Evolutionary conservation across 768 basidiomycete species (phyloP).

Genomic region (Russula virescens): DNA sequence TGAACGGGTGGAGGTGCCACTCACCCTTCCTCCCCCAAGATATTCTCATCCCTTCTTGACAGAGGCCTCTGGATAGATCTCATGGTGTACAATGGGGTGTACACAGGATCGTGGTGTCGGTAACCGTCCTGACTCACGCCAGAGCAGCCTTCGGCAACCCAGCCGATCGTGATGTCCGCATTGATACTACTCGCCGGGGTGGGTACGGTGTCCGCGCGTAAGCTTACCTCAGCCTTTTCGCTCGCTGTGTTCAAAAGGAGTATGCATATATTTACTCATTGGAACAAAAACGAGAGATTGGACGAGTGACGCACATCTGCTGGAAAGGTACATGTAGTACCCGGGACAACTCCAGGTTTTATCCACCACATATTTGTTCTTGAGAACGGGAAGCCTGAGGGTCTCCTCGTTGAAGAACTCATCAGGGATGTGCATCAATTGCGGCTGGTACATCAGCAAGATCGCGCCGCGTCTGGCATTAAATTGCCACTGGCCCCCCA

Average conservation of each 20-base stretch:
- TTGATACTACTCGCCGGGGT: not conserved
- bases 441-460: slow-evolving; percentile 8
- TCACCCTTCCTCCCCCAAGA: not conserved
- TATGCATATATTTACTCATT: not conserved
- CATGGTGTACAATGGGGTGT: slow-evolving; percentile 10
- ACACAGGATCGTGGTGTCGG: not conserved
- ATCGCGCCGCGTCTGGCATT: slow-evolving; percentile 12
- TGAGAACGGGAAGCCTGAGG: slow-evolving; percentile 1
- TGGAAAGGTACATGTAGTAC: slow-evolving; percentile 16
- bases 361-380: not conserved
- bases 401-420: not conserved
- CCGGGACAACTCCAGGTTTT: slow-evolving; percentile 5
- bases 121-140: slow-evolving; percentile 9
- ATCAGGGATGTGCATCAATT: not conserved
- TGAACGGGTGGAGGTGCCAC: not conserved
- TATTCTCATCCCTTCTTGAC: not conserved
- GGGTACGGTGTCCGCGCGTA: not conserved
- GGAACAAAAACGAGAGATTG: not conserved
- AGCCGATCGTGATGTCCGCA: not conserved
- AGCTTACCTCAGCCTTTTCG: slow-evolving; percentile 1
- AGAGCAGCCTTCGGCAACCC: slow-evolving; percentile 1
- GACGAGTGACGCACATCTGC: not conserved
- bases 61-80: not conserved
- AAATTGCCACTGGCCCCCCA: slow-evolving; percentile 7
- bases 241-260: not conserved